Conservation (phyloP, 805 yeast genomes). For the Monosporozyma yasuniensis region DNA sequence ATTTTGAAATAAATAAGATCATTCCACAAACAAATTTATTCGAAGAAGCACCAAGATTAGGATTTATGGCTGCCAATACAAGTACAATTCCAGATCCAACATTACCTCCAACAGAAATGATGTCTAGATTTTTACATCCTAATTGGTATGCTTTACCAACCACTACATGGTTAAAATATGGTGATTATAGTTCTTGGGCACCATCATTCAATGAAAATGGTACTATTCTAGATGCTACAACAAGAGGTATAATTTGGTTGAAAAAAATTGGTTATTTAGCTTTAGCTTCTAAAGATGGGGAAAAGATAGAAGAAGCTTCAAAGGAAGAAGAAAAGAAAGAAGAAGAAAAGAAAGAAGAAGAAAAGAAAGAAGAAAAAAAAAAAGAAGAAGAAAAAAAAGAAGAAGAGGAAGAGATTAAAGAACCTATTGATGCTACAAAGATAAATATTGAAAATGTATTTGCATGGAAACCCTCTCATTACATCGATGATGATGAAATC, state of each 20-base stretch:
- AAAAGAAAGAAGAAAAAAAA: conserved; percentile 1
- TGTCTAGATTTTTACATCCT: conserved; percentile 48
- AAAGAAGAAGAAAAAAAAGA: neutral
- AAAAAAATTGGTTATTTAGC: conserved; percentile 44
- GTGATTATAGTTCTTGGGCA: conserved; percentile 47
- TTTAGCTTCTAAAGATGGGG: conserved; percentile 18
- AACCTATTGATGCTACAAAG: conserved; percentile 3
- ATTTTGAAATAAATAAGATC: conserved; percentile 54
- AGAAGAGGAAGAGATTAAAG: neutral
- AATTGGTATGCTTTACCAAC: conserved; percentile 58
- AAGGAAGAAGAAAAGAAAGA: conserved; percentile 4
- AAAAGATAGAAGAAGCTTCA: conserved; percentile 1
- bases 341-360: neutral
- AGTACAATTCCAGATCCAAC: conserved; percentile 42
- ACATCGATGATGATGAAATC: conserved; percentile 45
- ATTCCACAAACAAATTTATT: conserved; percentile 41
- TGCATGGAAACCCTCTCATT: conserved; percentile 43
- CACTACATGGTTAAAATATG: conserved; percentile 54
- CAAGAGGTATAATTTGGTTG: conserved; percentile 45
- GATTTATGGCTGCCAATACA: conserved; percentile 38
- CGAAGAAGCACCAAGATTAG: conserved; percentile 35
- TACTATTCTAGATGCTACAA: conserved; percentile 42
- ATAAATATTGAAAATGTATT: conserved; percentile 36
- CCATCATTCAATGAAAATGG: conserved; percentile 56
- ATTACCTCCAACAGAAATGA: conserved; percentile 43